A percentile compares a stretch with the other conserved stretches of the same genome.
Evolutionary conservation across 2,329 filamentous ascomycete genomes (phyloP).

Genomic region (Bipolaris zeicola): DNA sequence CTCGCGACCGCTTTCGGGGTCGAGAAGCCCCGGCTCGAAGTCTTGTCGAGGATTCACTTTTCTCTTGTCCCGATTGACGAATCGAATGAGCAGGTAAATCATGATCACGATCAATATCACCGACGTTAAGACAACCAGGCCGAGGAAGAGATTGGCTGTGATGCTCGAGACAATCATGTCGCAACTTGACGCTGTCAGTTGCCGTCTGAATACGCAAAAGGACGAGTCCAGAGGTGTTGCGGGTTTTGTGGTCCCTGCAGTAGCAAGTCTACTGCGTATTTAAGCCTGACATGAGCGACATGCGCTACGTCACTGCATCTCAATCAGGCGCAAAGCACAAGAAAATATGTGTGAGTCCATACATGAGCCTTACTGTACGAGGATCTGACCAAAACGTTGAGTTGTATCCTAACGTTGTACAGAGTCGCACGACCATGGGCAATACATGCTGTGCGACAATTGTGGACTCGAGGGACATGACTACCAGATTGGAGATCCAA

Average conservation of each 20-base stretch:
- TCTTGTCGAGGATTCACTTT: neutral
- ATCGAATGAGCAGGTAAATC: conserved; percentile 20
- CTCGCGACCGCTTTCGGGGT: conserved; percentile 4
- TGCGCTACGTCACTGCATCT: neutral
- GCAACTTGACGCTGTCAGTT: neutral
- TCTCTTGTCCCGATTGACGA: conserved; percentile 9
- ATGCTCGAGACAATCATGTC: conserved; percentile 6
- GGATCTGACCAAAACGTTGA: conserved; percentile 1
- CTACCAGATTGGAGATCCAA: neutral
- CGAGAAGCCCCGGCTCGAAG: conserved; percentile 1
- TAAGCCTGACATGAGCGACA: conserved; percentile 5
- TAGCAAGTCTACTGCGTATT: conserved; percentile 16
- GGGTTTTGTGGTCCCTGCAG: conserved; percentile 10
- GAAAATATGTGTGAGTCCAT: neutral
- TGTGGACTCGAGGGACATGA: conserved; percentile 6
- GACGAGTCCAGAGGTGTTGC: neutral
- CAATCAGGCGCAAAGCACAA: neutral
- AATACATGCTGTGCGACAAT: conserved; percentile 3
- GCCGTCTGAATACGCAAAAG: neutral
- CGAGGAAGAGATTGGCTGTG: conserved; percentile 16
- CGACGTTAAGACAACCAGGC: conserved; percentile 22
- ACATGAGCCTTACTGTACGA: neutral
- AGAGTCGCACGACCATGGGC: conserved; percentile 5
- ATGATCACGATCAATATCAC: conserved; percentile 21
- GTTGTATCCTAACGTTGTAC: neutral